Evolutionary conservation across 1,284 basidiomycete genomes (phyloP).

Genomic region (Inonotus obliquus): DNA sequence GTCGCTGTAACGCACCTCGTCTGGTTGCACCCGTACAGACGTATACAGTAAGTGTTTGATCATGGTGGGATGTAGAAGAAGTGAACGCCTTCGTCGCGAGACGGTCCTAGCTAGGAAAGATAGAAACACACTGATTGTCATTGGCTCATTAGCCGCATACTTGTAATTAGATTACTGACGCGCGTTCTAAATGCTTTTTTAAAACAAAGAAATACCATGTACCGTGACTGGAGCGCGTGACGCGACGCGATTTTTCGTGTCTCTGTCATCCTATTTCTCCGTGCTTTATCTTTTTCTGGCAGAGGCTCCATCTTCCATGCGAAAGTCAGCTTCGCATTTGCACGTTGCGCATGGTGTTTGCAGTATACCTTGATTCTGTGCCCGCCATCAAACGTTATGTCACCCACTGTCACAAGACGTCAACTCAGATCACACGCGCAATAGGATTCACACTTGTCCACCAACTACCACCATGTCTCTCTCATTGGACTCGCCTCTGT

Average conservation of each 20-base stretch:
- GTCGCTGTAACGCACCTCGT: too few relatives aligned
- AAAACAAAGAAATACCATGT: too few relatives aligned
- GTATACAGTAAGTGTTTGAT: background rate
- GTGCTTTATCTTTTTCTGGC: too few relatives aligned
- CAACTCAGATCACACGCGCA: background rate
- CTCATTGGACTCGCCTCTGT: conserved; percentile 16
- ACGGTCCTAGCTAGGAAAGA: too few relatives aligned
- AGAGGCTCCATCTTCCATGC: too few relatives aligned
- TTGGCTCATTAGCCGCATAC: too few relatives aligned
- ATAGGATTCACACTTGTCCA: background rate
- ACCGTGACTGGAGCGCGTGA: background rate
- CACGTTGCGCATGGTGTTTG: background rate
- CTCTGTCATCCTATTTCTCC: too few relatives aligned
- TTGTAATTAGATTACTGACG: too few relatives aligned
- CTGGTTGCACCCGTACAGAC: too few relatives aligned
- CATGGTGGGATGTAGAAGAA: background rate
- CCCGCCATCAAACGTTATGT: background rate
- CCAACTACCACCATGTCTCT: conserved; percentile 8
- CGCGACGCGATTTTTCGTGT: background rate
- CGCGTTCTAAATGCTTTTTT: too few relatives aligned
- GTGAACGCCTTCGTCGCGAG: background rate
- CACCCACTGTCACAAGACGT: background rate
- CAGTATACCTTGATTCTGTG: background rate
- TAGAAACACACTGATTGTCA: too few relatives aligned
- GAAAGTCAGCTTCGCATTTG: background rate